Conservation (phyloP, 345 rosid genomes). For the Citrus maxima region DNA sequence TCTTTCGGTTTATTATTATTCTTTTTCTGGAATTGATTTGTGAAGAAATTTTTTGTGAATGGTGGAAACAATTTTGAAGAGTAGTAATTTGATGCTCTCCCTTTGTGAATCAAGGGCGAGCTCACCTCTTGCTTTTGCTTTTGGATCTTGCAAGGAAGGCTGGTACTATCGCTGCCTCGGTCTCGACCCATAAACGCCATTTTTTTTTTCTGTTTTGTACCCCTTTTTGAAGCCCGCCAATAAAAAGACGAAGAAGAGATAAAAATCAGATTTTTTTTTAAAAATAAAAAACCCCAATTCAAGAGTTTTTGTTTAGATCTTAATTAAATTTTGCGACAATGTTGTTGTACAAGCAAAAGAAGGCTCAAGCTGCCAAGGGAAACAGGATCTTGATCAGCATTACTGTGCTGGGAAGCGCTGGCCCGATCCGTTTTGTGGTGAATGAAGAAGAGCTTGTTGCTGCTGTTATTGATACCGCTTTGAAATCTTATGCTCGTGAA, state of each 20-base stretch:
- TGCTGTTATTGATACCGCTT: slow-evolving; percentile 72
- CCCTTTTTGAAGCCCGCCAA: neutral
- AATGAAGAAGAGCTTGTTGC: slow-evolving; percentile 71
- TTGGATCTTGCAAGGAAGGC: slow-evolving; percentile 99
- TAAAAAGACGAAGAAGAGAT: neutral
- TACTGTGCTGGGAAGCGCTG: slow-evolving; percentile 88
- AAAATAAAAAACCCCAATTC: neutral
- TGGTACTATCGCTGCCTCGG: slow-evolving; percentile 99
- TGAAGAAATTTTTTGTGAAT: slow-evolving; percentile 55
- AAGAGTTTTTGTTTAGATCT: slow-evolving; percentile 6
- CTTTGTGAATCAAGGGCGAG: slow-evolving; percentile 81
- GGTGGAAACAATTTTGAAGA: slow-evolving; percentile 75
- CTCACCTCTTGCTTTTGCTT: slow-evolving; percentile 62
- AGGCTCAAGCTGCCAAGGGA: slow-evolving; percentile 57
- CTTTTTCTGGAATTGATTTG: neutral
- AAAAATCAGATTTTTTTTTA: neutral
- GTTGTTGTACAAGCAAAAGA: slow-evolving; percentile 88
- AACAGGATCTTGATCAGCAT: slow-evolving; percentile 73
- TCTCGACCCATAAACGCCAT: slow-evolving; percentile 66
- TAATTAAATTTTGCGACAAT: slow-evolving; percentile 30
- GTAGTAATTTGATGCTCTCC: slow-evolving; percentile 73
- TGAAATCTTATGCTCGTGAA: slow-evolving; percentile 93
- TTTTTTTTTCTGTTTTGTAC: neutral
- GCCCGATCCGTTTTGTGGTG: slow-evolving; percentile 92
- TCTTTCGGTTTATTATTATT: neutral